Conservation (phyloP, 169 alveolate species). For the Besnoitia besnoiti region DNA sequence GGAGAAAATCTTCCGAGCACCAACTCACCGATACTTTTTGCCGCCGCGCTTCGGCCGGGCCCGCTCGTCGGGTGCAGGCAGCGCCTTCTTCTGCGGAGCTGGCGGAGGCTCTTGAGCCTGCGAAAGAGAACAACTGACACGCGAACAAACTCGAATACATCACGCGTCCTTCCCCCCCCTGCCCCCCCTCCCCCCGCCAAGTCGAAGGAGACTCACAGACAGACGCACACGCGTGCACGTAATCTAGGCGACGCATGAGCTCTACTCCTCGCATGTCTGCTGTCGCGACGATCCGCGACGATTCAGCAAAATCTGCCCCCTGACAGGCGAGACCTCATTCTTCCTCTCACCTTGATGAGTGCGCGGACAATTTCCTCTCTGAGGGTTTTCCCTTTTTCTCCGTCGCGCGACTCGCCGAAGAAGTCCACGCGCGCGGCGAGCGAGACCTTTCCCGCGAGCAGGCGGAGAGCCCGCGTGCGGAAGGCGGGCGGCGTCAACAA, state of each 20-base stretch:
- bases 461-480: slow-evolving; percentile 47
- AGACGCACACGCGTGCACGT: too few species aligned
- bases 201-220: too few species aligned
- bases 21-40: slow-evolving; percentile 26
- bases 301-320: too few species aligned
- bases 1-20: too few species aligned
- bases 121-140: neutral
- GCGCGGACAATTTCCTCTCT: slow-evolving; percentile 45
- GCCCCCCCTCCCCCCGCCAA: neutral
- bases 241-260: too few species aligned
- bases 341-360: slow-evolving; percentile 23
- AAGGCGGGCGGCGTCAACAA: slow-evolving; percentile 46
- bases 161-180: neutral
- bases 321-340: too few species aligned
- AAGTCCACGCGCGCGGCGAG: slow-evolving; percentile 88
- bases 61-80: slow-evolving; percentile 60
- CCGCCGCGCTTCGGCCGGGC: slow-evolving; percentile 55
- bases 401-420: slow-evolving; percentile 77
- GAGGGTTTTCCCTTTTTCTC: slow-evolving; percentile 57
- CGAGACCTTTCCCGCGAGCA: slow-evolving; percentile 39
- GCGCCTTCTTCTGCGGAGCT: slow-evolving; percentile 59
- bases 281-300: too few species aligned
- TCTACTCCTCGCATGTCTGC: too few species aligned
- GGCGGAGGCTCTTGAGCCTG: slow-evolving; percentile 60
- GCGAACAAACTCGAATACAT: neutral